A percentile compares a stretch with the other conserved stretches of the same genome.
These are phyloP conservation scores for Taphrina populina DNA, from an alignment of 1,139 yeast genomes.

Conservation along the genomic window DNA sequence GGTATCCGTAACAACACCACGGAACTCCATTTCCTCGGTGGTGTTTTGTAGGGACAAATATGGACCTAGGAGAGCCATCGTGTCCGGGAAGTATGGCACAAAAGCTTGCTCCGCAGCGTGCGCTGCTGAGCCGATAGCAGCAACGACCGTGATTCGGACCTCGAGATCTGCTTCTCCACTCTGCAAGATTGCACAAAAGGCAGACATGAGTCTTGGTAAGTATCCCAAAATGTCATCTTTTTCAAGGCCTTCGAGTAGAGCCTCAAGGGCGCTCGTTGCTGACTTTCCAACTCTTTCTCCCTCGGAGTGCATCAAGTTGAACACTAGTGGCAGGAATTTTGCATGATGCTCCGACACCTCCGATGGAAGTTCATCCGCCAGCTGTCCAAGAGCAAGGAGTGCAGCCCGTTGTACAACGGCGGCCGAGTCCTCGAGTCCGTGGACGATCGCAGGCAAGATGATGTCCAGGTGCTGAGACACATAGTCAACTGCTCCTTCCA, in stretches of 20 bases:
- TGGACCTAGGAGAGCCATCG: slow-evolving; percentile 78
- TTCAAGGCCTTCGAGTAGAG: slow-evolving; percentile 85
- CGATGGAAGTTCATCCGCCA: slow-evolving; percentile 83
- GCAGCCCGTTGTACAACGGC: slow-evolving; percentile 82
- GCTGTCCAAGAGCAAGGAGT: slow-evolving; percentile 70
- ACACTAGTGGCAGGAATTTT: slow-evolving; percentile 77
- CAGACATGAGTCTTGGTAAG: slow-evolving; percentile 85
- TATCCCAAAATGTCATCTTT: slow-evolving; percentile 77
- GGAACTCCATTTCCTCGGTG: slow-evolving; percentile 45
- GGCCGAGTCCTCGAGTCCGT: slow-evolving; percentile 77
- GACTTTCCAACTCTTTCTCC: slow-evolving; percentile 82
- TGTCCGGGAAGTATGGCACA: slow-evolving; percentile 77
- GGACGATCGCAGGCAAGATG: slow-evolving; percentile 67
- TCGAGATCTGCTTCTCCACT: slow-evolving; percentile 21
- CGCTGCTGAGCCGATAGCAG: slow-evolving; percentile 96
- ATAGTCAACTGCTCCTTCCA: slow-evolving; percentile 92
- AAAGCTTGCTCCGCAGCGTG: slow-evolving; percentile 89
- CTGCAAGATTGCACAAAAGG: slow-evolving; percentile 77
- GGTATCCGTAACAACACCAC: slow-evolving; percentile 87
- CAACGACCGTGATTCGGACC: slow-evolving; percentile 62
- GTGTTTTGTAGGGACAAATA: slow-evolving; percentile 52
- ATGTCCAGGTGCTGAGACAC: slow-evolving; percentile 71
- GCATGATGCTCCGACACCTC: slow-evolving; percentile 76
- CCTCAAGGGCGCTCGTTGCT: slow-evolving; percentile 89
- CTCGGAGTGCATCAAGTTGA: slow-evolving; percentile 83